Evolutionary conservation across 2,329 filamentous ascomycete genomes (phyloP).

Genomic region (Cryphonectria nitschkei): DNA sequence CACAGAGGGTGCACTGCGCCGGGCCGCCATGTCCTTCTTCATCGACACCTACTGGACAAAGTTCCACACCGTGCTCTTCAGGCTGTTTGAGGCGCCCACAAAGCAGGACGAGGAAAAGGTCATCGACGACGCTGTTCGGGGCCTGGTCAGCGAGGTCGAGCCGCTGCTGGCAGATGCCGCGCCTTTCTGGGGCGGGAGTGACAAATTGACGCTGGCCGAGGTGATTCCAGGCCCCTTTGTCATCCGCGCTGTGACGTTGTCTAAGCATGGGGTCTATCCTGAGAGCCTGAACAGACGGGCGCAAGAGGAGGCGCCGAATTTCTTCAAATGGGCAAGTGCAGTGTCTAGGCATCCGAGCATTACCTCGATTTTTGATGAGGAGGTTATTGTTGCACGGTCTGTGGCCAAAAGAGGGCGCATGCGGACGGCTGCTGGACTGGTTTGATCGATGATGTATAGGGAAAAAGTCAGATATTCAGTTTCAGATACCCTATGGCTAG

Average conservation of each 20-base stretch:
- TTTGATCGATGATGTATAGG: neutral
- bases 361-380: conserved; percentile 60
- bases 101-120: conserved; percentile 53
- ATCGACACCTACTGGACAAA: conserved; percentile 70
- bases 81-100: conserved; percentile 45
- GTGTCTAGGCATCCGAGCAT: conserved; percentile 65
- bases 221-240: conserved; percentile 44
- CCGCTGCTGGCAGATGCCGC: conserved; percentile 59
- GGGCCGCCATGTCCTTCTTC: conserved; percentile 71
- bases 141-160: conserved; percentile 69
- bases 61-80: conserved; percentile 50
- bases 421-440: conserved; percentile 25
- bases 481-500: neutral
- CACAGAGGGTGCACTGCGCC: conserved; percentile 56
- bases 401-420: conserved; percentile 41
- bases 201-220: conserved; percentile 71
- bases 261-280: conserved; percentile 57
- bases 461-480: neutral
- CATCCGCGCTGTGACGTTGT: conserved; percentile 6
- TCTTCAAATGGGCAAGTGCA: conserved; percentile 65
- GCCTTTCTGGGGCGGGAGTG: conserved; percentile 64
- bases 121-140: conserved; percentile 53
- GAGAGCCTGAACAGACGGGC: conserved; percentile 45
- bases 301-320: conserved; percentile 42
- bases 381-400: conserved; percentile 44